phyloP scores from a whole-genome alignment of 768 basidiomycete species.

The Suillus fuscotomentosus region DNA sequence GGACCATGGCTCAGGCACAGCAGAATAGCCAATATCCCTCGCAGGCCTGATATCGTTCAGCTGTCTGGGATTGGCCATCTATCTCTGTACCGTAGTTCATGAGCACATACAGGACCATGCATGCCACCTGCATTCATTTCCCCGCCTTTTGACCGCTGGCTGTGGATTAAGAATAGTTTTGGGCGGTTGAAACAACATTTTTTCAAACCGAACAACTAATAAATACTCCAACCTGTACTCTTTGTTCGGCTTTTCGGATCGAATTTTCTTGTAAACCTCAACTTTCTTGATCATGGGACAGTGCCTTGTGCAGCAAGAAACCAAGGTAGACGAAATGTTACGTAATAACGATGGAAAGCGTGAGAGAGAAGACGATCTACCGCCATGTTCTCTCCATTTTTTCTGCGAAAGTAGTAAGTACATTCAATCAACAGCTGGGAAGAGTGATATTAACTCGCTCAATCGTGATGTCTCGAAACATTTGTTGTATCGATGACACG shows the following conservation, averaged over 20 bases:
- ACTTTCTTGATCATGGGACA: neutral
- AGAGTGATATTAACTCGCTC: neutral
- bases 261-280: neutral
- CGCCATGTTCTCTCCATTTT: neutral
- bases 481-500: neutral
- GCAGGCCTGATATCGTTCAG: conserved; percentile 18
- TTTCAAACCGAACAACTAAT: neutral
- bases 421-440: neutral
- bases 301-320: neutral
- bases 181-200: no score
- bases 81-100: neutral
- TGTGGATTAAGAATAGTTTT: neutral
- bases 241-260: neutral
- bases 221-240: neutral
- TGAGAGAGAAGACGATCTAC: no score
- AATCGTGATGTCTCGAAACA: no score
- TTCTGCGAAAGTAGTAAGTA: neutral
- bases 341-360: no score
- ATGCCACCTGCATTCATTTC: neutral
- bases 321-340: no score
- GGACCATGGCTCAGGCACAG: conserved; percentile 26
- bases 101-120: neutral
- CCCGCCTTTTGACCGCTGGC: neutral
- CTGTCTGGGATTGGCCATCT: neutral
- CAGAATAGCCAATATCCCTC: conserved; percentile 32